Evolutionary conservation across 495 filamentous ascomycete species (phyloP).

Genomic region (Oidiodendron maius): DNA sequence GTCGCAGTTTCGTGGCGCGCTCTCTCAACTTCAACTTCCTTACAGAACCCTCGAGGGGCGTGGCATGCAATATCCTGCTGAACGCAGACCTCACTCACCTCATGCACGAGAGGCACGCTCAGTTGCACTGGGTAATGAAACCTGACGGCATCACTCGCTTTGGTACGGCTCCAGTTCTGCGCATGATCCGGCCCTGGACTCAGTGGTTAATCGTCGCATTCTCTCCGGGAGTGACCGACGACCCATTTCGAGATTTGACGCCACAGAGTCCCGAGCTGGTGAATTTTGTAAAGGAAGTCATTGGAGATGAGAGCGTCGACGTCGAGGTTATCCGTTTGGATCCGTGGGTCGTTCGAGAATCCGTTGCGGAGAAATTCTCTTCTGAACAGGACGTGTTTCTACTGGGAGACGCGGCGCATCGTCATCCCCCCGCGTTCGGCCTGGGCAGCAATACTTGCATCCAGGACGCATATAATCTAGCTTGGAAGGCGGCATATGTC

Average conservation of each 20-base stretch:
- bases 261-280: not conserved
- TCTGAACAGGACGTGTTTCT: slow-evolving; percentile 35
- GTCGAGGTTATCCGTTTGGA: not conserved
- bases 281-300: not conserved
- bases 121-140: not conserved
- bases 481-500: not conserved
- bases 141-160: not conserved
- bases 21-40: not conserved
- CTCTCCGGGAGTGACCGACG: not conserved
- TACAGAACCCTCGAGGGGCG: not conserved
- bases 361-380: slow-evolving; percentile 32
- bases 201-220: not conserved
- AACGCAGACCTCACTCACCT: not conserved
- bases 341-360: not conserved
- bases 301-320: not conserved
- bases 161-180: not conserved
- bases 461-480: not conserved
- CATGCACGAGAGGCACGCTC: not conserved
- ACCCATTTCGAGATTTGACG: not conserved
- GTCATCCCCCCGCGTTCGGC: slow-evolving; percentile 37
- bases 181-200: not conserved
- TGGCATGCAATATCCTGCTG: not conserved
- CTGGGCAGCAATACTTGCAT: slow-evolving; percentile 39
- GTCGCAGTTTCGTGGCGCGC: not conserved
- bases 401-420: slow-evolving; percentile 42